phyloP scores from a whole-genome alignment of 2,329 filamentous ascomycete genomes.

The Elsinoe arachidis region DNA sequence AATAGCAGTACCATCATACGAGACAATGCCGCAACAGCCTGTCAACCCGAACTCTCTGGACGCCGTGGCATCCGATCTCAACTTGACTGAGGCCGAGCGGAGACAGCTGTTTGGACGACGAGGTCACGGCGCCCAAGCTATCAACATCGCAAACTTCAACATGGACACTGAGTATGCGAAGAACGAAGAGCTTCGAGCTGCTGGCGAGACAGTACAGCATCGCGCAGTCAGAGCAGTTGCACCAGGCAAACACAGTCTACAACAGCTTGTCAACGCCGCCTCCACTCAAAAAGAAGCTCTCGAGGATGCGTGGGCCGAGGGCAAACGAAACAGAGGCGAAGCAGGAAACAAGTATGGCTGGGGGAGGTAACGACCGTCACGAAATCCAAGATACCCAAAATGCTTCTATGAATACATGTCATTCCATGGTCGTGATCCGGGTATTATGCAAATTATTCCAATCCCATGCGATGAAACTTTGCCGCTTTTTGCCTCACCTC shows the following conservation, averaged over 20 bases:
- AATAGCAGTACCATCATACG: slow-evolving; percentile 9
- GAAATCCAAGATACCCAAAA: slow-evolving; percentile 4
- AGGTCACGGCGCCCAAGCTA: slow-evolving; percentile 38
- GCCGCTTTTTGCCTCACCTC: slow-evolving; percentile 44
- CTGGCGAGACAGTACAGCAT: slow-evolving; percentile 60
- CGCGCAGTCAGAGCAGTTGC: slow-evolving; percentile 76
- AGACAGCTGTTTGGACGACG: slow-evolving; percentile 77
- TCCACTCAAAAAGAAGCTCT: slow-evolving; percentile 75
- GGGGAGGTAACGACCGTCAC: slow-evolving; percentile 31
- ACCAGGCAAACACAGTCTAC: slow-evolving; percentile 81
- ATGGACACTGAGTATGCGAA: slow-evolving; percentile 77
- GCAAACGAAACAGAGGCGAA: slow-evolving; percentile 70
- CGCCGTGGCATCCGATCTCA: slow-evolving; percentile 65
- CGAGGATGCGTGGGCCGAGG: slow-evolving; percentile 83
- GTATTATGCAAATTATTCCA: slow-evolving; percentile 9
- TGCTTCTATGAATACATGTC: slow-evolving; percentile 7
- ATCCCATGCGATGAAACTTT: slow-evolving; percentile 28
- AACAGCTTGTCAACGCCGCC: slow-evolving; percentile 77
- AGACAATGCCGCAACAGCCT: slow-evolving; percentile 8
- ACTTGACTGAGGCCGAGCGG: slow-evolving; percentile 65
- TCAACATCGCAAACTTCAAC: slow-evolving; percentile 77
- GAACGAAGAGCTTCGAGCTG: slow-evolving; percentile 67
- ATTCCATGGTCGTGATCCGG: slow-evolving; percentile 1
- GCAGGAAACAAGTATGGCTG: slow-evolving; percentile 79
- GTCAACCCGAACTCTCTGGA: slow-evolving; percentile 50